Conservation (phyloP, 2,329 filamentous ascomycete species). For the Cladosporium sphaerospermum region DNA sequence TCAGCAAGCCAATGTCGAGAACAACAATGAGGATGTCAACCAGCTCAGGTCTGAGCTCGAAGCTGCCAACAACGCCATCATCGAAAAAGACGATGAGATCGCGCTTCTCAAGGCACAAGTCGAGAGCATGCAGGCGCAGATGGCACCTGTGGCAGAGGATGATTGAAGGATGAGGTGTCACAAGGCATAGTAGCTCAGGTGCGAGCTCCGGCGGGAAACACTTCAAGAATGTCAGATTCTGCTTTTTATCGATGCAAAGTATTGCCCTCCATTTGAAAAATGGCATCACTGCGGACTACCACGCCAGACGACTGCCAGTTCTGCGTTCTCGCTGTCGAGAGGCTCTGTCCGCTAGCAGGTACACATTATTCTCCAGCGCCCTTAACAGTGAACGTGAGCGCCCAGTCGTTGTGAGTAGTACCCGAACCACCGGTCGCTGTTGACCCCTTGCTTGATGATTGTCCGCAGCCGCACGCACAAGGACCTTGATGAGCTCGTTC, state of each 20-base stretch:
- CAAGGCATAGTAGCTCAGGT: too few species aligned
- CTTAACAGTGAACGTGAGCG: constrained; percentile 8
- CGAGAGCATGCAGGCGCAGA: background rate
- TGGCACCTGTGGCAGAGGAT: background rate
- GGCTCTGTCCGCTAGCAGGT: constrained; percentile 8
- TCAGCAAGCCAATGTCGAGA: too few species aligned
- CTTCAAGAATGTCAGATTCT: too few species aligned
- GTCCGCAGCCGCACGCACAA: background rate
- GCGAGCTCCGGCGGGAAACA: too few species aligned
- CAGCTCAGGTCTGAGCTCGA: background rate
- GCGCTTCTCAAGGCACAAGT: background rate
- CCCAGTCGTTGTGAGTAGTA: constrained; percentile 16
- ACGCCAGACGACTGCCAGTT: background rate
- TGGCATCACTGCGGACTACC: background rate
- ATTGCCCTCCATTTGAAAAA: too few species aligned
- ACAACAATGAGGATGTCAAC: background rate
- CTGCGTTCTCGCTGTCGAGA: background rate
- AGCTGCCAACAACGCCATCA: background rate
- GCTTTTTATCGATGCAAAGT: too few species aligned
- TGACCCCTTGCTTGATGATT: background rate
- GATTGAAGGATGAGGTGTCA: too few species aligned
- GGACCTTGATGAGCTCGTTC: background rate
- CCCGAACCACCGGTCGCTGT: constrained; percentile 6
- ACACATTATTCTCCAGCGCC: background rate
- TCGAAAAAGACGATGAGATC: background rate